Evolutionary conservation across 768 basidiomycete genomes (phyloP).

Genomic region (Pisolithus albus): DNA sequence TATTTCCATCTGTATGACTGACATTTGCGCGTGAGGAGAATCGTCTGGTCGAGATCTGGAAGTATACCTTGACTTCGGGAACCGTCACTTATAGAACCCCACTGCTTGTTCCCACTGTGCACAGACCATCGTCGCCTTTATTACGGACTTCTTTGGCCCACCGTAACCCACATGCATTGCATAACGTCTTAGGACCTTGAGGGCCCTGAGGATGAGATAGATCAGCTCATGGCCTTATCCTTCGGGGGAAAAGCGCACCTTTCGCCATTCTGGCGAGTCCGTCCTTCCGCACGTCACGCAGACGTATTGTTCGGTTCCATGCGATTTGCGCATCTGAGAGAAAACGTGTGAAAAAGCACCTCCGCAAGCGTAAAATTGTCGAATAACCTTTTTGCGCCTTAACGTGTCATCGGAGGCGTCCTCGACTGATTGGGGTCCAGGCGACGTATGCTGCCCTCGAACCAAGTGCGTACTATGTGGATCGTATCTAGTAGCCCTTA

Average conservation of each 20-base stretch:
- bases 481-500: slow-evolving; percentile 15
- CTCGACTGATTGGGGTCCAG: slow-evolving; percentile 24
- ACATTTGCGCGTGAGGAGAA: slow-evolving; percentile 3
- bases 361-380: not conserved
- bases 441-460: slow-evolving; percentile 10
- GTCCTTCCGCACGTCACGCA: slow-evolving; percentile 92
- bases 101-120: slow-evolving; percentile 17
- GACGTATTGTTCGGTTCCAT: slow-evolving; percentile 63
- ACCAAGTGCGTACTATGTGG: slow-evolving; percentile 11
- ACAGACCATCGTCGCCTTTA: slow-evolving; percentile 29
- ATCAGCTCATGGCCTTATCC: slow-evolving; percentile 10
- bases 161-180: slow-evolving; percentile 91
- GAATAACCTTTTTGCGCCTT: slow-evolving; percentile 57
- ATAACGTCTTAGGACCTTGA: slow-evolving; percentile 91
- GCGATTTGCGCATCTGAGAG: slow-evolving; percentile 31
- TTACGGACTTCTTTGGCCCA: slow-evolving; percentile 77
- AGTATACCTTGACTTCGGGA: not conserved
- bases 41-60: slow-evolving; percentile 1
- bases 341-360: slow-evolving; percentile 1
- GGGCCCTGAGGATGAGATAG: slow-evolving; percentile 56
- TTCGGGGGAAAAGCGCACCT: slow-evolving; percentile 36
- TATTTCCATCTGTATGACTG: not conserved
- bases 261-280: slow-evolving; percentile 97
- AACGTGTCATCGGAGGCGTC: slow-evolving; percentile 44
- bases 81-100: slow-evolving; percentile 12